These are phyloP conservation scores for Hypomontagnella monticulosa DNA, from an alignment of 495 filamentous ascomycete genomes.

Conservation along the genomic window DNA sequence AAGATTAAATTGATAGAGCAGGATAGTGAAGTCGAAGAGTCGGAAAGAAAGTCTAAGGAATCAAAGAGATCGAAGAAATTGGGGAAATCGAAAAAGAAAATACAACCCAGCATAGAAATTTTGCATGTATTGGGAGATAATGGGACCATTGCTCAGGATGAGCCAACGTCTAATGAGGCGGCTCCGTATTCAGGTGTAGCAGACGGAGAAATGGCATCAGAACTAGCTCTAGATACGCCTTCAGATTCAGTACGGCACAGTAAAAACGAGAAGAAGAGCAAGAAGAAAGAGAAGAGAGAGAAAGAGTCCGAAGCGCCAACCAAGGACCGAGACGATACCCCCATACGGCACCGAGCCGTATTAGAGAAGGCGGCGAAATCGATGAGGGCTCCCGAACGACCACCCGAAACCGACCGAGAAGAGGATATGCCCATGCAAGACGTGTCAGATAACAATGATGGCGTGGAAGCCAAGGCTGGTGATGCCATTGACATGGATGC, in stretches of 20 bases:
- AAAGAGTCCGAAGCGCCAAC: conserved; percentile 12
- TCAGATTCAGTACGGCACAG: conserved; percentile 6
- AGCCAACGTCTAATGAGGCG: not conserved
- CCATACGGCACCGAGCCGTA: conserved; percentile 54
- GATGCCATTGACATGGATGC: conserved; percentile 37
- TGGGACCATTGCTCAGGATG: not conserved
- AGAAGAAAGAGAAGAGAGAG: conserved; percentile 52
- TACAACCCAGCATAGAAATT: not conserved
- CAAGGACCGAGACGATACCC: conserved; percentile 39
- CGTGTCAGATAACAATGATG: conserved; percentile 35
- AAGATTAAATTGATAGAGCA: conserved; percentile 37
- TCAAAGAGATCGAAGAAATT: conserved; percentile 20
- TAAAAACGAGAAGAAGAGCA: conserved; percentile 51
- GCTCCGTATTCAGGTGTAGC: not conserved
- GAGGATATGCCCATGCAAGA: conserved; percentile 45
- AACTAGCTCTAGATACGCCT: conserved; percentile 1
- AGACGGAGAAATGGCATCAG: not conserved
- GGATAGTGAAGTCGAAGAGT: not conserved
- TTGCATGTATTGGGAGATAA: conserved; percentile 1
- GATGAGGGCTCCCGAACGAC: conserved; percentile 46
- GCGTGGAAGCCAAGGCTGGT: conserved; percentile 42
- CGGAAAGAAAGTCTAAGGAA: conserved; percentile 39
- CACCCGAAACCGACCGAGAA: conserved; percentile 34
- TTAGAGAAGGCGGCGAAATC: conserved; percentile 61
- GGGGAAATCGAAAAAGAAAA: conserved; percentile 35